Evolutionary conservation across 371 early-diverging fungal species (phyloP), one percentile per base, ranked within the genome.

Genomic region (Gilbertella persicaria): DNA sequence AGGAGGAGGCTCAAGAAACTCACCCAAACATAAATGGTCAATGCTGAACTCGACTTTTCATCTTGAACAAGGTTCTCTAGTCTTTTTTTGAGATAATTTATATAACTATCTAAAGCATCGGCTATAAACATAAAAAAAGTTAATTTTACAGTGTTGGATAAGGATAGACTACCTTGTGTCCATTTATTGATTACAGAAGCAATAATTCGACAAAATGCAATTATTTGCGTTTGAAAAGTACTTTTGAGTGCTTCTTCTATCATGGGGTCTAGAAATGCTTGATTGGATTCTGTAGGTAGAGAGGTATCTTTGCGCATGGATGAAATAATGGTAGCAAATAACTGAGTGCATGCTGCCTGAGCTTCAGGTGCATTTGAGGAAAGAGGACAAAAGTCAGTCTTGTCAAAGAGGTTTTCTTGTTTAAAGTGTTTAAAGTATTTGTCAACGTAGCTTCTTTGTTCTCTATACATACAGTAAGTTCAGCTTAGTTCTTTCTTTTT

Each of bases 121-220:
- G 46, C 59, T 57, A 50, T 8, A 25, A n/a, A 30, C 12, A 50
- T 9, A 28, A 36, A 17, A 16, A 29, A n/a, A 35, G n/a, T 44
- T 14, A 23, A 7, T 13, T 23, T n/a, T 26, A 17, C 3, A 19
- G 8, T 25, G n/a, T 16, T 2, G 21, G 24, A 30, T 21, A 21
- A 14, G 17, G 3, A 14, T 33, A 12, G 46, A 49, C 67, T 69
- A 68, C 79, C 78, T 40, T 77, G 72, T 46, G 61, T 62, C 67
- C 67, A 78, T 58, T 86, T 86, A 69, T 86, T 86, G 26, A 84
- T 49, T 10, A 85, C 46, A 0, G 85, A 80, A 1, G 79, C 84
- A 2, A 73, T 70, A 2, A 75, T 63, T 58, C 79, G 67, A 6
- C 75, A 72, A 4, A 83, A 46, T 0, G 87, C 66, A 13, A 47